Evolutionary conservation across 2,329 filamentous ascomycete genomes (phyloP).

Genomic region (Xylariales sp.): DNA sequence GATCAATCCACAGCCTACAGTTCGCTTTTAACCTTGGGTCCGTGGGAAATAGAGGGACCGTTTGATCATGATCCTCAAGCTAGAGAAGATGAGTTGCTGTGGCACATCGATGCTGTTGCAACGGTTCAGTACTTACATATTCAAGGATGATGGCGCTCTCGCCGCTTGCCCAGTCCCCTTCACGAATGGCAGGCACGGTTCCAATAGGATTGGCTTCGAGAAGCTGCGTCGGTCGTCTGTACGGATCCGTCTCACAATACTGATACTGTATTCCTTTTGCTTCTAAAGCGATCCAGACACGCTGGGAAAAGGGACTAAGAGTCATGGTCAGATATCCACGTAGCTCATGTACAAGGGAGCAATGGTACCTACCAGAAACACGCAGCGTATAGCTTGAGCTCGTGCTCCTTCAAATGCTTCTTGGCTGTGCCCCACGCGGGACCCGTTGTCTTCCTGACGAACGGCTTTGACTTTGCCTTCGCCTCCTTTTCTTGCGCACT

Average conservation of each 20-base stretch:
- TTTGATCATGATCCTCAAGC: slow-evolving; percentile 68
- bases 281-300: slow-evolving; percentile 86
- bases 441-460: slow-evolving; percentile 69
- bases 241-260: slow-evolving; percentile 81
- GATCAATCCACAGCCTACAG: slow-evolving; percentile 75
- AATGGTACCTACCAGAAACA: slow-evolving; percentile 65
- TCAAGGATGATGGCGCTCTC: slow-evolving; percentile 80
- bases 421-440: slow-evolving; percentile 63
- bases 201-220: slow-evolving; percentile 73
- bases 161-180: slow-evolving; percentile 77
- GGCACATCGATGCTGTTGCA: slow-evolving; percentile 6
- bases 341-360: no score
- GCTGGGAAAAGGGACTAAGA: slow-evolving; percentile 74
- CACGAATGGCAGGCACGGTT: slow-evolving; percentile 69
- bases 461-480: slow-evolving; percentile 63
- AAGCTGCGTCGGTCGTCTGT: slow-evolving; percentile 59
- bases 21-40: slow-evolving; percentile 65
- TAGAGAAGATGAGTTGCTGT: slow-evolving; percentile 22
- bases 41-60: slow-evolving; percentile 58
- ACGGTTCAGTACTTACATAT: slow-evolving; percentile 53
- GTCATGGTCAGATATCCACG: slow-evolving; percentile 17
- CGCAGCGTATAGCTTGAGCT: slow-evolving; percentile 74
- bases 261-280: slow-evolving; percentile 74
- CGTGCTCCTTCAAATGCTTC: slow-evolving; percentile 63
- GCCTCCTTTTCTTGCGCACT: slow-evolving; percentile 61